Evolutionary conservation across 306 rosid species (phyloP).

Genomic region (Dryas octopetala): DNA sequence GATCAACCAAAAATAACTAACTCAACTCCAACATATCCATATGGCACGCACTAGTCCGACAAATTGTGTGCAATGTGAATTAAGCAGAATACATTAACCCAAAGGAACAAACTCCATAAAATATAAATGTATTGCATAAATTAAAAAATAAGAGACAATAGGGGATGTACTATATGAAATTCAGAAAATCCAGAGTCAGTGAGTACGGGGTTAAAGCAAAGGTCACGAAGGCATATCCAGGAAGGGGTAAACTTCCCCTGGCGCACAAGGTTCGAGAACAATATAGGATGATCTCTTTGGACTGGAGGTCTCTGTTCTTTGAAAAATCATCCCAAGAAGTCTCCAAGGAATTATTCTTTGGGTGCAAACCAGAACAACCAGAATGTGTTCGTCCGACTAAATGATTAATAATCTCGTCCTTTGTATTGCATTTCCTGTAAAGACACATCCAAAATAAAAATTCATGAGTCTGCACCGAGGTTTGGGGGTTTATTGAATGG

Average conservation of each 20-base stretch:
- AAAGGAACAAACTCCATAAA: conserved; percentile 9
- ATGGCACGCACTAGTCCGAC: not conserved
- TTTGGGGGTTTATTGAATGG: too few species aligned
- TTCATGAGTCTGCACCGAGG: not conserved
- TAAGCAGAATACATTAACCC: not conserved
- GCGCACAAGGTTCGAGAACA: conserved; percentile 24
- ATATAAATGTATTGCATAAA: conserved; percentile 36
- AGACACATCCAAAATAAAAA: conserved; percentile 4
- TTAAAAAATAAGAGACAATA: conserved; percentile 11
- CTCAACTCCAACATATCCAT: not conserved
- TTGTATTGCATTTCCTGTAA: conserved; percentile 79
- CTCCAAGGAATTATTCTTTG: conserved; percentile 25
- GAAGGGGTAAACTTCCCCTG: conserved; percentile 22
- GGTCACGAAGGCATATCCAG: conserved; percentile 18
- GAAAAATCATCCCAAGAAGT: conserved; percentile 10
- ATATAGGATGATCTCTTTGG: conserved; percentile 16
- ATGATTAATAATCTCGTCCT: conserved; percentile 70
- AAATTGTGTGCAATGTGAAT: not conserved
- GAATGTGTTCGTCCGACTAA: conserved; percentile 22
- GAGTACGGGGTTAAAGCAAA: conserved; percentile 10
- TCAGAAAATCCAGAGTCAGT: conserved; percentile 32
- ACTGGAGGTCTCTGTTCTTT: conserved; percentile 19
- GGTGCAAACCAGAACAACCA: conserved; percentile 19
- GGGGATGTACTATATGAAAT: conserved; percentile 35
- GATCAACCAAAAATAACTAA: not conserved